These are phyloP conservation scores for Agaricus blazei DNA, from an alignment of 768 basidiomycete species.

Conservation along the genomic window DNA sequence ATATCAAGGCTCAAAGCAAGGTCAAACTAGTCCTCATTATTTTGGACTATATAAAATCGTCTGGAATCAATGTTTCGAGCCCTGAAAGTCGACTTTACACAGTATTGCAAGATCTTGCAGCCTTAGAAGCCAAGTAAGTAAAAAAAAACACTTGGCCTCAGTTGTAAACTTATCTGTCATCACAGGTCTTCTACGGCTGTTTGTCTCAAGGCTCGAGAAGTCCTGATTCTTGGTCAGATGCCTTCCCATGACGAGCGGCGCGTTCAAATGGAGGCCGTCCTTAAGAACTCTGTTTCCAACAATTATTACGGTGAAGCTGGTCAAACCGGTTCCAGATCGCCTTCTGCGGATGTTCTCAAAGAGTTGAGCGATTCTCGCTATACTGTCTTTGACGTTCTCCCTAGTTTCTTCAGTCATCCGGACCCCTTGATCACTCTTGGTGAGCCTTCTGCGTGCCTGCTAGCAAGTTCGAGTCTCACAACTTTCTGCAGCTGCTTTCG, in stretches of 20 bases:
- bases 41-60: constrained; percentile 85
- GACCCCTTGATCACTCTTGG: constrained; percentile 84
- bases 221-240: constrained; percentile 92
- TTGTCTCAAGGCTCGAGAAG: constrained; percentile 93
- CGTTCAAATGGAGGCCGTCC: constrained; percentile 89
- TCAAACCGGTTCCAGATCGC: constrained; percentile 46
- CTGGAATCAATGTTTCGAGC: constrained; percentile 70
- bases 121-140: constrained; percentile 81
- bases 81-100: constrained; percentile 69
- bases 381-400: constrained; percentile 95
- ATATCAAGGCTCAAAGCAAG: constrained; percentile 94
- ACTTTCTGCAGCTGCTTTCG: constrained; percentile 68
- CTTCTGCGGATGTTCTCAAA: constrained; percentile 80
- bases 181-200: constrained; percentile 84
- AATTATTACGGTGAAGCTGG: constrained; percentile 79
- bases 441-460: constrained; percentile 27
- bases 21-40: constrained; percentile 81
- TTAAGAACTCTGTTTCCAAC: constrained; percentile 82
- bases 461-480: background rate
- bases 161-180: background rate
- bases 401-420: constrained; percentile 86
- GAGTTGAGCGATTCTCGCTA: constrained; percentile 96
- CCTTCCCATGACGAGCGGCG: constrained; percentile 95
- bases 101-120: constrained; percentile 76
- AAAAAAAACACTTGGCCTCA: background rate